Evolutionary conservation across 257 asterid genomes (phyloP), one percentile per base, ranked within the genome.

Genomic region (Gentiana straminea): DNA sequence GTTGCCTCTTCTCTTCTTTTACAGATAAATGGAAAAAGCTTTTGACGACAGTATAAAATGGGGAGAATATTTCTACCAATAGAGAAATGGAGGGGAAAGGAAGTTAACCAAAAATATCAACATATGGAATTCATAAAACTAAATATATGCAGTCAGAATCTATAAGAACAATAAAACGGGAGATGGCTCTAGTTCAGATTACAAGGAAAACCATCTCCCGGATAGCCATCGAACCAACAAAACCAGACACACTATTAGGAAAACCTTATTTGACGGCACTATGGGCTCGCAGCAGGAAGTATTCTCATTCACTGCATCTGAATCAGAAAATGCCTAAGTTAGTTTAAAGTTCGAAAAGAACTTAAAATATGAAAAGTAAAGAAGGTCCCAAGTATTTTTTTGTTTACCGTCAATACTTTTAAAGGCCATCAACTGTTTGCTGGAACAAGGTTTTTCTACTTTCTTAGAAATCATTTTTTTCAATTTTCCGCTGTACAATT

Each of bases 401-500:
- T 24, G 24, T 24, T 24, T 73, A 81, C 88, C 96, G 67, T 73
- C 71, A 49, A 51, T 46, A 55, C 51, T 61, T 56, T 56, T 57
- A 48, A 68, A 66, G 53, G 59, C 59, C 13, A 62, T 62, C 54
- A 61, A 58, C 58, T 7, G 10, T 37, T 35, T 58, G 52, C 57
- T 47, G 62, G 47, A 58, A 62, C 46, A 58, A 43, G 58, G 53
- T 64, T 56, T 52, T 66, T 82, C 76, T 65, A 66, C 71, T 80
- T 70, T 70, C 72, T 82, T 62, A 32, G 82, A 77, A 64, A 87
- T 73, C 54, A 84, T 77, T 69, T 52, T 76, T 44, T 59, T 61
- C 70, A 92, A 69, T 74, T 81, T 73, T 54, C 98, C 98, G 47
- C 77, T 81, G 67, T 92, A 92, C 89, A 92, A 71, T 51, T 69